Percentiles rank a stretch among this genome's conserved stretches.
Evolutionary conservation across 176 grass and related monocot genomes (phyloP).

Genomic region (Oryza meridionalis): DNA sequence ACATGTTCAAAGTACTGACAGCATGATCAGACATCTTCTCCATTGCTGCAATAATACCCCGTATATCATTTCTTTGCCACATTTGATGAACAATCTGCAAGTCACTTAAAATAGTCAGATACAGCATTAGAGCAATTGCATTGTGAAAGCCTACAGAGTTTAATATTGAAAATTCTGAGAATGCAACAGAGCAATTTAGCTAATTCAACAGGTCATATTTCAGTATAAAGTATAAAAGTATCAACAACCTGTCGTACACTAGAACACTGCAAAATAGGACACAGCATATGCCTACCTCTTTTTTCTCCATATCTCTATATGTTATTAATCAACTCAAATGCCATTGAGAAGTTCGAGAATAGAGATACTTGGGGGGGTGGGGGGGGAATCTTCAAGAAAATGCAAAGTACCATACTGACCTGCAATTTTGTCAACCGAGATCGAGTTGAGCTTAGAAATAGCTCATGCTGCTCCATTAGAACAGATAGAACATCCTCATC

Average conservation of each 20-base stretch:
- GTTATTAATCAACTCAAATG: constrained; percentile 8
- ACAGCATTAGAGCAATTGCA: constrained; percentile 19
- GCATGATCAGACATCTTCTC: constrained; percentile 96
- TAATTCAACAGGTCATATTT: constrained; percentile 18
- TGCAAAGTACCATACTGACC: constrained; percentile 44
- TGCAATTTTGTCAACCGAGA: constrained; percentile 87
- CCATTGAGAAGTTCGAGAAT: not conserved
- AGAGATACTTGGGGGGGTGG: not conserved
- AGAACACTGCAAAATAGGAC: not conserved
- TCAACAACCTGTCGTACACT: not conserved
- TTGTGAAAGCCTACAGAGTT: not conserved
- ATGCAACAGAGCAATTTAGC: not conserved
- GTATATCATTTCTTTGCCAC: constrained; percentile 89
- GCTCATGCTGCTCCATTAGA: constrained; percentile 74
- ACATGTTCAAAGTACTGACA: constrained; percentile 51
- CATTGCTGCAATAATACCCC: constrained; percentile 73
- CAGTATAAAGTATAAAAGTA: constrained; percentile 12
- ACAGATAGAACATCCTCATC: constrained; percentile 81
- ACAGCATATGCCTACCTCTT: not conserved
- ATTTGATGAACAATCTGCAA: constrained; percentile 86
- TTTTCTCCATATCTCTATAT: not conserved
- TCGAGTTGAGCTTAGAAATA: constrained; percentile 74
- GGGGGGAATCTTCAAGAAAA: not conserved
- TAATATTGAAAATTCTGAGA: not conserved
- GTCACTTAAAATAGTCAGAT: constrained; percentile 32